Conservation (phyloP, 2,329 filamentous ascomycete genomes). For the Trichoderma sp. region DNA sequence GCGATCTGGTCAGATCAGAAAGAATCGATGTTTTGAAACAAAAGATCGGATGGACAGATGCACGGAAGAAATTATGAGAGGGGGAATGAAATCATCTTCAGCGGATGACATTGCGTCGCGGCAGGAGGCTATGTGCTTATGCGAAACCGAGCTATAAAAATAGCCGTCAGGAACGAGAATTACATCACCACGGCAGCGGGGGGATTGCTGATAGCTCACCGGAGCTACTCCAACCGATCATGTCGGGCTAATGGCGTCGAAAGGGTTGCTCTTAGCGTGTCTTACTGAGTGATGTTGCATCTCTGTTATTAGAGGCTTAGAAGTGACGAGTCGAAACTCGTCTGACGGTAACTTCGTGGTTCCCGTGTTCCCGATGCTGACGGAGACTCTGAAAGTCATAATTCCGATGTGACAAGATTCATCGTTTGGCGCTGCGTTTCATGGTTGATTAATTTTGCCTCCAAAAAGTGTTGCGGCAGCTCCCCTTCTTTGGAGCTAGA, state of each 20-base stretch:
- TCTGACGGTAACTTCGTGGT: neutral
- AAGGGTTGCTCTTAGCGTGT: neutral
- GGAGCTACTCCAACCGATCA: neutral
- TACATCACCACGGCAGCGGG: neutral
- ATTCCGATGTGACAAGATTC: neutral
- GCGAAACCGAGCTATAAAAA: neutral
- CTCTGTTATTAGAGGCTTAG: neutral
- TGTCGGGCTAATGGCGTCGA: neutral
- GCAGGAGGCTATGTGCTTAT: neutral
- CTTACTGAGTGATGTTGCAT: neutral
- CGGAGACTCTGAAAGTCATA: neutral
- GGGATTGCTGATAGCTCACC: neutral
- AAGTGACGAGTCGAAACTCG: neutral
- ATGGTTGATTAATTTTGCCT: neutral
- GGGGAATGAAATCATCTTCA: neutral
- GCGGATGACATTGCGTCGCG: neutral
- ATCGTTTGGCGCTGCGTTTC: neutral
- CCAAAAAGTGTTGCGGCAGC: neutral
- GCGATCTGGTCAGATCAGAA: neutral
- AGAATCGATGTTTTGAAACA: neutral
- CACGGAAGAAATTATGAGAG: neutral
- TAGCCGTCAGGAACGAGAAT: neutral
- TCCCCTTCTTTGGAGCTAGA: neutral
- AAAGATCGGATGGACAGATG: neutral
- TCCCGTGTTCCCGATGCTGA: neutral